A percentile compares a stretch with the other conserved stretches of the same genome.
Conservation (phyloP, 164 flowering plant species). For the Tetrastigma voinierianum region DNA sequence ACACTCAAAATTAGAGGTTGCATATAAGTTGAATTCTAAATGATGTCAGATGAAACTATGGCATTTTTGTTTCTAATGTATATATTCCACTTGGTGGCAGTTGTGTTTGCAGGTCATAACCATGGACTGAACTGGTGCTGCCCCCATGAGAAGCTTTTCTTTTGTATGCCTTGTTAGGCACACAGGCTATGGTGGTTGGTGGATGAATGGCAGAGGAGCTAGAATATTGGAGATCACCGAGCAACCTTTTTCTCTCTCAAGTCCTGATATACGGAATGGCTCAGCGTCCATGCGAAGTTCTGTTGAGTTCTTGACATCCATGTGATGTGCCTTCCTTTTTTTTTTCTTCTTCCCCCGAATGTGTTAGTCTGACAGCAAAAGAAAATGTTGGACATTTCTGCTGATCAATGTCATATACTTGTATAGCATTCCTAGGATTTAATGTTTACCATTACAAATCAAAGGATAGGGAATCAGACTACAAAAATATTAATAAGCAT, state of each 20-base stretch:
- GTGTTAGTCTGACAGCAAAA: too few relatives aligned
- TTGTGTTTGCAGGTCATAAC: slow-evolving; percentile 88
- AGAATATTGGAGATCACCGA: slow-evolving; percentile 64
- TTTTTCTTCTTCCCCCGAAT: too few relatives aligned
- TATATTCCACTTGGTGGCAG: slow-evolving; percentile 29
- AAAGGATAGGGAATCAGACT: too few relatives aligned
- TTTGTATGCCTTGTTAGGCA: slow-evolving; percentile 92
- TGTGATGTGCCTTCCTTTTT: neutral
- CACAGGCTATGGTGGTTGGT: slow-evolving; percentile 91
- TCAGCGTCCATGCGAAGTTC: slow-evolving; percentile 45
- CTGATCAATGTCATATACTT: too few relatives aligned
- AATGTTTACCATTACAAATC: too few relatives aligned
- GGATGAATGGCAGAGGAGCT: slow-evolving; percentile 86
- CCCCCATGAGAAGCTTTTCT: slow-evolving; percentile 63
- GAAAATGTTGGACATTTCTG: too few relatives aligned
- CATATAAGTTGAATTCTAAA: too few relatives aligned
- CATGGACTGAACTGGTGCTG: slow-evolving; percentile 97
- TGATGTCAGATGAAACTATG: too few relatives aligned
- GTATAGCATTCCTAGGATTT: too few relatives aligned
- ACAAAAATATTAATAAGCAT: too few relatives aligned
- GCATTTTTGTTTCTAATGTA: neutral
- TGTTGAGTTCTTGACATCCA: slow-evolving; percentile 33
- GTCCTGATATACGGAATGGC: slow-evolving; percentile 94
- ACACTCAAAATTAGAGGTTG: too few relatives aligned
- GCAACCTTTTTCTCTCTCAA: slow-evolving; percentile 60